Percentiles rank a stretch among this genome's conserved stretches.
Evolutionary conservation across 1,139 yeast genomes (phyloP).

Genomic region (Blastobotrys aristatus): DNA sequence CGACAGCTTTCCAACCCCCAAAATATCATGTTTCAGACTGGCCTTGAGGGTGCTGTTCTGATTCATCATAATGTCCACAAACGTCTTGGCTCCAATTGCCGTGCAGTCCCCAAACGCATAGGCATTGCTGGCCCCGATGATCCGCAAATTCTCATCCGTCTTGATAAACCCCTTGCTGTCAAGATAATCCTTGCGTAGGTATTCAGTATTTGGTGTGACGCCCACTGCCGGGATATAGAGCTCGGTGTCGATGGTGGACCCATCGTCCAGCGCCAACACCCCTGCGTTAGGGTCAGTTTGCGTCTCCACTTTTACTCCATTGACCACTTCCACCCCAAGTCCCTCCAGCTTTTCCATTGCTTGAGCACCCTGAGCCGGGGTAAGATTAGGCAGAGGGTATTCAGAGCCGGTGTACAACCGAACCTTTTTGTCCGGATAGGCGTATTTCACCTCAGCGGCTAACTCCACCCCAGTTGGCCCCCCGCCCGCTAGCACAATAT

Average conservation of each 20-base stretch:
- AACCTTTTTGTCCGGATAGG: slow-evolving; percentile 23
- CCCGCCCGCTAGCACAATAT: slow-evolving; percentile 82
- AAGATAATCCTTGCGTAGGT: slow-evolving; percentile 20
- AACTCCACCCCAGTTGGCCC: slow-evolving; percentile 92
- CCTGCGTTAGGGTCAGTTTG: slow-evolving; percentile 6
- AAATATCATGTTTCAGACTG: slow-evolving; percentile 20
- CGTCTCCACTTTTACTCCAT: slow-evolving; percentile 15
- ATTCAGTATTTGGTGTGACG: slow-evolving; percentile 25
- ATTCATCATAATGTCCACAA: slow-evolving; percentile 18
- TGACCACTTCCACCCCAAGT: slow-evolving; percentile 23
- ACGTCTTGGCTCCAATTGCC: slow-evolving; percentile 17
- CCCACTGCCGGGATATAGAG: slow-evolving; percentile 24
- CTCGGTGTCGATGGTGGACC: slow-evolving; percentile 19
- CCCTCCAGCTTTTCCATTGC: slow-evolving; percentile 18
- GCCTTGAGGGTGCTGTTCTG: slow-evolving; percentile 17
- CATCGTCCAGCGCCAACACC: slow-evolving; percentile 17
- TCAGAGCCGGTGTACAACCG: slow-evolving; percentile 24
- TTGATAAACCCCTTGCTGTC: slow-evolving; percentile 18
- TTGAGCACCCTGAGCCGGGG: slow-evolving; percentile 8
- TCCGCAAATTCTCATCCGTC: slow-evolving; percentile 23
- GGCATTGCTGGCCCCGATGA: slow-evolving; percentile 22
- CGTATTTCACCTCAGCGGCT: slow-evolving; percentile 55
- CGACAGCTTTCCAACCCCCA: neutral
- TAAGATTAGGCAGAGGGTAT: slow-evolving; percentile 23
- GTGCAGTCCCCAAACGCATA: slow-evolving; percentile 29